Evolutionary conservation across 441 rosid species (phyloP).

Genomic region (Aleurites moluccanus): DNA sequence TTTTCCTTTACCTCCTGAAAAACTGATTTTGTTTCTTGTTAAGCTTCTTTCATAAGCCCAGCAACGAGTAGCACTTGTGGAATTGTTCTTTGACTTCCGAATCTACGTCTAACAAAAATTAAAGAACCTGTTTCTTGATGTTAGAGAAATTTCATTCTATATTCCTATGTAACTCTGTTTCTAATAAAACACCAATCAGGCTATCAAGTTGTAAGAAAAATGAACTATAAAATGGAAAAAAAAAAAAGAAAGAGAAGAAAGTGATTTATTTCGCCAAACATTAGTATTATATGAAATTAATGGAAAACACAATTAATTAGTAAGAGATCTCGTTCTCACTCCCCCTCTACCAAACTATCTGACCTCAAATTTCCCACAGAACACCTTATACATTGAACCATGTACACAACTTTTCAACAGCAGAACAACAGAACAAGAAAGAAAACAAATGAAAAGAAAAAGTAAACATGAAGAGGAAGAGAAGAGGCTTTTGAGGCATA

Average conservation of each 20-base stretch:
- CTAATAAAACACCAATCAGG: neutral
- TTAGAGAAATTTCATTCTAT: neutral
- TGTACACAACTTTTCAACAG: neutral
- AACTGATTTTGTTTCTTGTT: no score
- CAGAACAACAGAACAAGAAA: conserved; percentile 15
- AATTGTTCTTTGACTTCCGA: no score
- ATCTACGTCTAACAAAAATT: no score
- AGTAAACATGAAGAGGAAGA: conserved; percentile 22
- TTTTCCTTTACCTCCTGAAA: no score
- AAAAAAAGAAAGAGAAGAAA: neutral
- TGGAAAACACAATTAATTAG: neutral
- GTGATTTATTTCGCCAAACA: neutral
- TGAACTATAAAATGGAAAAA: neutral
- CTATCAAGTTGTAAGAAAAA: neutral
- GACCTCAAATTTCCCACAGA: neutral
- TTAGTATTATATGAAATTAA: neutral
- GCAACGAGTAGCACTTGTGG: no score
- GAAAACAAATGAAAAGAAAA: conserved; percentile 17
- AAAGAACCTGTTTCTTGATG: no score
- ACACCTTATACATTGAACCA: no score
- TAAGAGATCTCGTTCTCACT: neutral
- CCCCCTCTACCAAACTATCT: neutral
- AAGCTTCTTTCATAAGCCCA: no score
- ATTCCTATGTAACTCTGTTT: neutral
- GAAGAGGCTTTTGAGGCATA: conserved; percentile 40